These are phyloP conservation scores for Niveomyces coronatus DNA, from an alignment of 2,329 filamentous ascomycete species.

Conservation along the genomic window DNA sequence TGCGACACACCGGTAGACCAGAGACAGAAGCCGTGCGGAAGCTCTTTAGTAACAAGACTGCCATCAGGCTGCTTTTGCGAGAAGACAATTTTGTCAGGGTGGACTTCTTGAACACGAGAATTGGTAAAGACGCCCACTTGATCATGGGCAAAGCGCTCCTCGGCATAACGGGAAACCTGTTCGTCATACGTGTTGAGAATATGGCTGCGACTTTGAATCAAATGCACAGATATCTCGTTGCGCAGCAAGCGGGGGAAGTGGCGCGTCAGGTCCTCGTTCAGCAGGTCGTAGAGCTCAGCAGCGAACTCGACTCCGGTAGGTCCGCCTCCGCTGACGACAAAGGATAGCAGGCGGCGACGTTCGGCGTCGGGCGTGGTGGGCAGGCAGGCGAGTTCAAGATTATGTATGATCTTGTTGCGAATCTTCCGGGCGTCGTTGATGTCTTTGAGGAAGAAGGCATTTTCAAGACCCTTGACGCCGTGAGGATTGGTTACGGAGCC, in stretches of 20 bases:
- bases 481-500: constrained; percentile 91
- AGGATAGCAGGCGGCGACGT: constrained; percentile 76
- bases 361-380: constrained; percentile 87
- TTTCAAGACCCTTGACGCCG: constrained; percentile 86
- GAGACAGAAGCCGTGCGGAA: constrained; percentile 90
- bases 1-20: constrained; percentile 97
- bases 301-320: constrained; percentile 97
- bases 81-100: constrained; percentile 75
- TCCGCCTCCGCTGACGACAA: constrained; percentile 90
- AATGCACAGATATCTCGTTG: constrained; percentile 94
- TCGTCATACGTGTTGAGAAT: constrained; percentile 99
- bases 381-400: constrained; percentile 84
- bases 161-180: constrained; percentile 82
- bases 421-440: constrained; percentile 87
- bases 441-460: constrained; percentile 92
- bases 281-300: constrained; percentile 86
- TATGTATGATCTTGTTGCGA: constrained; percentile 77
- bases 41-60: constrained; percentile 72
- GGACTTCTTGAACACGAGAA: constrained; percentile 83
- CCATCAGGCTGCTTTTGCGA: constrained; percentile 70
- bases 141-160: constrained; percentile 82
- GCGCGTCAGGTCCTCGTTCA: constrained; percentile 83
- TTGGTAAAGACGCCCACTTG: constrained; percentile 88
- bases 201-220: constrained; percentile 89
- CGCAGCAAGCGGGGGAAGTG: constrained; percentile 84